phyloP scores from a whole-genome alignment of 2,329 filamentous ascomycete genomes.

The Penicillium sp. region DNA sequence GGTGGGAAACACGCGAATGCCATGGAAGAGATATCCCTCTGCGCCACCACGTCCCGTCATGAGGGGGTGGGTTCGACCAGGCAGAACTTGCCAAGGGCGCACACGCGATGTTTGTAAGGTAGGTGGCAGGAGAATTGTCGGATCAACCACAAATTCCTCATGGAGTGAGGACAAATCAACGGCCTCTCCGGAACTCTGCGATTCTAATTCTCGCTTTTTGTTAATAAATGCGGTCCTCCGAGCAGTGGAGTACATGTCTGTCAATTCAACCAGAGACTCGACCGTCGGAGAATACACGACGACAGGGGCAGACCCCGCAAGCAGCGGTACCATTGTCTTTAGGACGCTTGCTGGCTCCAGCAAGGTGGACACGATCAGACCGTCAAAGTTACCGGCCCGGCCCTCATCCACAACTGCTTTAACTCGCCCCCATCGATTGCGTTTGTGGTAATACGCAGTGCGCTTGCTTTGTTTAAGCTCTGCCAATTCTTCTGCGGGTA shows the following conservation, averaged over 20 bases:
- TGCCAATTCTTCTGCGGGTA: constrained; percentile 62
- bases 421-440: constrained; percentile 73
- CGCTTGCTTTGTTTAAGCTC: constrained; percentile 78
- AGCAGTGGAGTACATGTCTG: constrained; percentile 80
- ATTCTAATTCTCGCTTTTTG: constrained; percentile 33
- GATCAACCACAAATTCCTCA: constrained; percentile 85
- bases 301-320: constrained; percentile 79
- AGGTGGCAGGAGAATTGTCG: constrained; percentile 75
- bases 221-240: constrained; percentile 70
- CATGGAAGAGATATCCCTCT: constrained; percentile 89
- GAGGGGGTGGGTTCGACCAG: constrained; percentile 84
- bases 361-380: constrained; percentile 74
- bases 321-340: constrained; percentile 71
- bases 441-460: constrained; percentile 85
- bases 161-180: constrained; percentile 28
- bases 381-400: constrained; percentile 74
- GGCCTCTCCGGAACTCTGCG: constrained; percentile 10
- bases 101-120: constrained; percentile 78
- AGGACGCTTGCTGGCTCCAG: constrained; percentile 81
- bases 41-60: constrained; percentile 88
- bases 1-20: constrained; percentile 74
- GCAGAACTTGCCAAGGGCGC: constrained; percentile 84
- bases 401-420: constrained; percentile 72
- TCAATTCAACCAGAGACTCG: constrained; percentile 74
- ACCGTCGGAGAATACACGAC: constrained; percentile 80